Base-by-base conservation (phyloP, 768 basidiomycete genomes). In the Paxillus rubicundulus region DNA sequence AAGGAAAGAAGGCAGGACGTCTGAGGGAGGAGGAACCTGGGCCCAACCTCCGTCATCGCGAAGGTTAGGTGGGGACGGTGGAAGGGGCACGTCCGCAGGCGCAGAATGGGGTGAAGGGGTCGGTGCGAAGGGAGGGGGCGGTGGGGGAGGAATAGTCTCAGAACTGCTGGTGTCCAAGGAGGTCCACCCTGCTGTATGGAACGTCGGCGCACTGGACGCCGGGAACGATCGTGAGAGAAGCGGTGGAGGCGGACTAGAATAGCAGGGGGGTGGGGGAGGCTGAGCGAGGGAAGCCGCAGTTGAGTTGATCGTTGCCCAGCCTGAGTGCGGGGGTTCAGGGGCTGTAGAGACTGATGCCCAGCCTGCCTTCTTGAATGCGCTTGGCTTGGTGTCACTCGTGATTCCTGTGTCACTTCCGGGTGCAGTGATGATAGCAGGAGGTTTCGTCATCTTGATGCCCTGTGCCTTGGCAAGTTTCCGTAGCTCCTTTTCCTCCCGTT, bases 401-500 rank as follows among this genome's bases (percentile, higher is more conserved):
- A 45, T 10, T n/a, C 43, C 53, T 9, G 59, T 18, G 33, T 62
- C 65, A 34, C 39, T 55, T 56, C 59, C 61, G 20, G 69, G 45
- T 18, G 58, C 45, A 46, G 67, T 24, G 17, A 65, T 67, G 47
- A 43, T 9, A 17, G 66, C 41, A 6, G 55, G 20, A 39, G 72
- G 74, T 51, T 69, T 72, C 9, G 68, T 57, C 57, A 92, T 82
- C 68, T 79, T 88, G 64, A 93, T 82, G 4, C 91, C 91, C 36
- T 81, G 84, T 1, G 91, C 91, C 46, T 84, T 86, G 7, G 91
- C 91, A 28, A 92, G 82, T 68, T 91, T 91, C 51, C 88, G 76
- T 21, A 92, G 75, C 61, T 92, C 89, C 66, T 87, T 91, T 67
- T 92, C 89, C 68, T 93, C 90, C 36, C 89, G 78, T 66, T 84